Base-by-base conservation (phyloP, 768 basidiomycete genomes). In the Hysterangium stoloniferum region DNA sequence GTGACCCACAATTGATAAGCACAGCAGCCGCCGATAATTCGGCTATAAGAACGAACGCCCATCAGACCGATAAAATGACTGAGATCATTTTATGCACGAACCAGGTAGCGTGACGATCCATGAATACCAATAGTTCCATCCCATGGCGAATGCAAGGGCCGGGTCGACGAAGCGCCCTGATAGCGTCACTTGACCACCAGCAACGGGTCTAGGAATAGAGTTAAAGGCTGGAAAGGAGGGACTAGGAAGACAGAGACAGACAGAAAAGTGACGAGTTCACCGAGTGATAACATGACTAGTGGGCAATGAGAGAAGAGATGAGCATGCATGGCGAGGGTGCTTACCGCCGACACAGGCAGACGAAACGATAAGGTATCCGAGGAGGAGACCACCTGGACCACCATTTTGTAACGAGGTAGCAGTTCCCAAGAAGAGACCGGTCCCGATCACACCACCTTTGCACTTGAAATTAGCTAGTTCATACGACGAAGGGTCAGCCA, bases 1-100 rank as follows among this genome's bases (percentile, higher is more conserved):
- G 31, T 4, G 27, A 42, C 49, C 9, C 34, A 37, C 45, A 90
- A 34, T 82, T 69, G 57, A 95, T 79, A 24, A 95, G 66, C 19
- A 93, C 76, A 2, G 89, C 77, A 0, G 86, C 79, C 4, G 86
- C 86, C 53, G 77, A 79, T 6, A 88, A 68, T 61, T 88, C 86
- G 0, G 85, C 84, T 4, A 84, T 83, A 15, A 86, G 66, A 45
- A 84, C 72, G 52, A 83, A 78, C 2, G 68, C 69, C 82, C 80
- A 84, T 17, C 28, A 24, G 13, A 35, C n/a, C n/a, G n/a, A n/a
- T n/a, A n/a, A n/a, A n/a, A n/a, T n/a, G n/a, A n/a, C n/a, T n/a
- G n/a, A n/a, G n/a, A n/a, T n/a, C n/a, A n/a, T n/a, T n/a, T n/a
- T n/a, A n/a, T n/a, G 11, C 13, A 51, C 49, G 24, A 11, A 51